Evolutionary conservation across 345 rosid species (phyloP).

Genomic region (Theobroma cacao): DNA sequence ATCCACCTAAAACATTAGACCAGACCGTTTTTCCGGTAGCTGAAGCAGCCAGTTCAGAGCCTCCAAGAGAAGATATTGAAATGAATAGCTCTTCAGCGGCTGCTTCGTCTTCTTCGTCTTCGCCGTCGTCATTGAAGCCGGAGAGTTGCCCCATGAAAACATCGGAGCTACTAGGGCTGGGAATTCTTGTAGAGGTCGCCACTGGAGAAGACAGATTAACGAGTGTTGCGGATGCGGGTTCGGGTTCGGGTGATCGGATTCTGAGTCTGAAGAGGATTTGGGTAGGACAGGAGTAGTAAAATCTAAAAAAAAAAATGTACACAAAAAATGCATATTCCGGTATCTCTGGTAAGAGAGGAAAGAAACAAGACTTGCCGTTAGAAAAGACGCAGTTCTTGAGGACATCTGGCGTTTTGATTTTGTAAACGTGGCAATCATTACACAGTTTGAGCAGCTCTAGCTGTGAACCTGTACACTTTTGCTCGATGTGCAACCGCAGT

Average conservation of each 20-base stretch:
- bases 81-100: conserved; percentile 14
- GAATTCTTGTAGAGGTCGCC: conserved; percentile 32
- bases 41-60: conserved; percentile 4
- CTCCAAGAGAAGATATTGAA: conserved; percentile 21
- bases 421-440: background rate
- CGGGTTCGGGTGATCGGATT: conserved; percentile 34
- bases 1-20: background rate
- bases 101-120: conserved; percentile 25
- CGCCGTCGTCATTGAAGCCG: conserved; percentile 21
- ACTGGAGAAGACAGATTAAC: conserved; percentile 16
- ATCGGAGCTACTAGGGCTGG: conserved; percentile 13
- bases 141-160: conserved; percentile 27
- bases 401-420: background rate
- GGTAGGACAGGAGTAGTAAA: background rate
- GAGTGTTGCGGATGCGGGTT: conserved; percentile 18
- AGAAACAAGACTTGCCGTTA: background rate
- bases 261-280: conserved; percentile 35
- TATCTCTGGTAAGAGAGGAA: background rate
- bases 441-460: background rate
- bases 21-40: background rate
- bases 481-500: background rate
- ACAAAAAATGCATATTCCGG: background rate
- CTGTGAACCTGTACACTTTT: background rate
- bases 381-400: background rate
- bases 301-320: background rate